Base-by-base conservation (phyloP, 2,329 filamentous ascomycete genomes). In the Aspergillus eucalypticola region DNA sequence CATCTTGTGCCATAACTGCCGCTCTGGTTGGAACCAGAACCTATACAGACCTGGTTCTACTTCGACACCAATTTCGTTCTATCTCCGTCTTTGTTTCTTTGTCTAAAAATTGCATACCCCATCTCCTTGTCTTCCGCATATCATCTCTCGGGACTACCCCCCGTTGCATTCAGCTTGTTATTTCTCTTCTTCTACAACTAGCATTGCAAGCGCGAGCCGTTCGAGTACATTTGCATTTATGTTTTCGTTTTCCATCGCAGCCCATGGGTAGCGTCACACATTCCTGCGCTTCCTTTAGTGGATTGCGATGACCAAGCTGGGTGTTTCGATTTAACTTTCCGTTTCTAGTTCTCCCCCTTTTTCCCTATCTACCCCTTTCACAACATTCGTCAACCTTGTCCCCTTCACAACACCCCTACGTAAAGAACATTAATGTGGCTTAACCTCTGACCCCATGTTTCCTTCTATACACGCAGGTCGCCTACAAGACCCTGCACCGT, bases 171-270 rank as follows among this genome's bases (percentile, higher is more conserved):
- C 66, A 64, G 51, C 58, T 56, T 64, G 69, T 68, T 64, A 69
- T 68, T 69, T 70, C 75, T 71, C 68, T 69, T 70, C 74, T 71
- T 66, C 59, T 69, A 72, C 69, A 75, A 74, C 74, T 78, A 76
- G 76, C 76, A 79, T 79, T 78, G 76, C 76, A 76, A 78, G 76
- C 76, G 76, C 73, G 73, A 77, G 75, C 75, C 75, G 73, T 77
- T 71, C 62, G 63, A 69, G 66, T 70, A 61, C 64, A 69, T 67
- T 63, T 68, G 63, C 67, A 69, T 69, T 63, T 62, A 57, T 56
- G 63, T 60, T 61, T 44, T 60, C 49, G 35, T 64, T 60, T 41
- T 29, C 32, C 60, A 56, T 55, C 59, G 11, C 53, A 54, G 55
- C 44, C 58, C 59, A 58, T 60, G 55, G 56, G 59, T 57, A 59